Conservation (phyloP, 768 basidiomycete species). For the Naganishia vaughanmartiniae region DNA sequence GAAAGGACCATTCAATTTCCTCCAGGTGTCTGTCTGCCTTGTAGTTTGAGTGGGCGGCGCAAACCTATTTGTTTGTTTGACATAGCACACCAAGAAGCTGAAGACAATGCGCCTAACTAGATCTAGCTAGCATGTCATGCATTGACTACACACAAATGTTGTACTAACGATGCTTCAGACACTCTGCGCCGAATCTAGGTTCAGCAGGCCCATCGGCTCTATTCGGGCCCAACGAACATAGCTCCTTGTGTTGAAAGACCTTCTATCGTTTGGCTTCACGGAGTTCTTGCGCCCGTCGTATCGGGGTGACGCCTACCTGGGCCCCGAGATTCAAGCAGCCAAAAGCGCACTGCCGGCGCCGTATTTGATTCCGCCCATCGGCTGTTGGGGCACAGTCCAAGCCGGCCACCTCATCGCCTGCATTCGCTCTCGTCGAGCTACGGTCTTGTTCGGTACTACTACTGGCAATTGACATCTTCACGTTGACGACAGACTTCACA, state of each 20-base stretch:
- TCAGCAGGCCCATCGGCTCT: background rate
- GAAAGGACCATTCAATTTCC: too few species aligned
- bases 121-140: too few species aligned
- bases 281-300: conserved; percentile 9
- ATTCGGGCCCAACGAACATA: background rate
- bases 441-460: conserved; percentile 18
- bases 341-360: background rate
- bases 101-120: too few species aligned
- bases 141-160: too few species aligned
- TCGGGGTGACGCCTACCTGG: background rate
- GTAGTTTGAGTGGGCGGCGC: too few species aligned
- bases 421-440: background rate
- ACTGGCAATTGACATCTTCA: background rate
- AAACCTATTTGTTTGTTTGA: too few species aligned
- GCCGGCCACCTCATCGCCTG: background rate
- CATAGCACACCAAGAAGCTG: too few species aligned
- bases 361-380: background rate
- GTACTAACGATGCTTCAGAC: too few species aligned
- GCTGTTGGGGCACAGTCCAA: background rate
- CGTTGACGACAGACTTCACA: background rate
- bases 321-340: background rate
- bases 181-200: too few species aligned
- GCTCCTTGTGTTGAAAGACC: background rate
- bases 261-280: conserved; percentile 7
- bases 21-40: too few species aligned